phyloP scores from a whole-genome alignment of 2,329 filamentous ascomycete species.

The Trichoderma endophyticum region DNA sequence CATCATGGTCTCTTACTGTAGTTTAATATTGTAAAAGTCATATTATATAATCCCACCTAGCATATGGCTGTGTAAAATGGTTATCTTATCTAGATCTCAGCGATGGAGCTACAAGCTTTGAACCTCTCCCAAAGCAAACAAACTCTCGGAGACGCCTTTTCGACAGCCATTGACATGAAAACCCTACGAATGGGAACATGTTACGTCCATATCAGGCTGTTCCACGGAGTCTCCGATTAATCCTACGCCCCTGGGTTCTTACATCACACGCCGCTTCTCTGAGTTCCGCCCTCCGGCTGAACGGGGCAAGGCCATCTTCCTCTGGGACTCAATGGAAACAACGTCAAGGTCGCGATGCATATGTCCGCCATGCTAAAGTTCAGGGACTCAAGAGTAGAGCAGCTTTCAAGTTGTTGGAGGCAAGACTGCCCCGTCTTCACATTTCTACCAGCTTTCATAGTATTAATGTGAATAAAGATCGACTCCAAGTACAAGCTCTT shows the following conservation, averaged over 20 bases:
- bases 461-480: conserved; percentile 38
- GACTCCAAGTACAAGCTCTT: conserved; percentile 80
- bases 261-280: neutral
- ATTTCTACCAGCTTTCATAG: neutral
- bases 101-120: neutral
- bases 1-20: neutral
- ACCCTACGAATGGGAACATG: neutral
- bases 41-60: neutral
- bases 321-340: conserved; percentile 80
- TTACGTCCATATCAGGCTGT: neutral
- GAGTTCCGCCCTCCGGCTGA: neutral
- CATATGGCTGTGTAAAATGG: neutral
- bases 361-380: conserved; percentile 71
- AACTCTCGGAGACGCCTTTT: neutral
- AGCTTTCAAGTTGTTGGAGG: conserved; percentile 89
- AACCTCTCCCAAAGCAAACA: neutral
- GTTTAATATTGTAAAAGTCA: neutral
- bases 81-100: neutral
- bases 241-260: neutral
- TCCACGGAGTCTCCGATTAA: neutral
- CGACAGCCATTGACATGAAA: neutral
- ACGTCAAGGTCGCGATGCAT: conserved; percentile 71
- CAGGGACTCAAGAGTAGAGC: conserved; percentile 83
- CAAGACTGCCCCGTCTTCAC: conserved; percentile 33
- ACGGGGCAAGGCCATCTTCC: conserved; percentile 24